Conservation (phyloP, 2,329 filamentous ascomycete species). For the Nakataea oryzae region DNA sequence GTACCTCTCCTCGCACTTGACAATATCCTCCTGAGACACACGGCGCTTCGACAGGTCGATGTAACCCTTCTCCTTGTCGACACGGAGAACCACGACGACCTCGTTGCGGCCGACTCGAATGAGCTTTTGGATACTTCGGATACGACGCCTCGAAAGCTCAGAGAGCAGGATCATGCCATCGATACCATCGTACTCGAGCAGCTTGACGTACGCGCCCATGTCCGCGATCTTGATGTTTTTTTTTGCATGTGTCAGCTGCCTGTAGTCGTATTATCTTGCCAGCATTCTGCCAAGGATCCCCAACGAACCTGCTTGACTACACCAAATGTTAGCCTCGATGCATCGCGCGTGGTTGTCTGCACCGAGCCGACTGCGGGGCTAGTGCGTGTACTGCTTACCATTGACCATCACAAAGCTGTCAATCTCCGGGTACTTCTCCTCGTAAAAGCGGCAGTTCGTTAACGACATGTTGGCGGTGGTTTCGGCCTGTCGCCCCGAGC, state of each 20-base stretch:
- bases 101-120: conserved; percentile 97
- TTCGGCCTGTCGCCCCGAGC: conserved; percentile 10
- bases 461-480: conserved; percentile 23
- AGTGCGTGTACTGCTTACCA: conserved; percentile 43
- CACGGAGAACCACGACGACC: conserved; percentile 94
- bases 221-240: conserved; percentile 87
- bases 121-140: conserved; percentile 96
- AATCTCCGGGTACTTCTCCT: conserved; percentile 77
- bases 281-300: not conserved
- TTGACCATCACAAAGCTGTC: conserved; percentile 99
- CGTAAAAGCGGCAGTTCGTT: conserved; percentile 27
- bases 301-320: conserved; percentile 51
- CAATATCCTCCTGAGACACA: conserved; percentile 93
- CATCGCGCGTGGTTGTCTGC: not conserved
- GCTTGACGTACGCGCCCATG: conserved; percentile 99
- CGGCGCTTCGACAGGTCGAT: conserved; percentile 98
- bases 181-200: conserved; percentile 99
- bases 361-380: not conserved
- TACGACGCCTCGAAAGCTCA: conserved; percentile 95
- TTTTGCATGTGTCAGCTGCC: not conserved
- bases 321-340: not conserved
- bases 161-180: conserved; percentile 99
- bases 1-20: conserved; percentile 98
- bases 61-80: conserved; percentile 98
- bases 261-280: not conserved